phyloP scores from a whole-genome alignment of 129 eudicot genomes.

The Oenanthe sinensis region DNA sequence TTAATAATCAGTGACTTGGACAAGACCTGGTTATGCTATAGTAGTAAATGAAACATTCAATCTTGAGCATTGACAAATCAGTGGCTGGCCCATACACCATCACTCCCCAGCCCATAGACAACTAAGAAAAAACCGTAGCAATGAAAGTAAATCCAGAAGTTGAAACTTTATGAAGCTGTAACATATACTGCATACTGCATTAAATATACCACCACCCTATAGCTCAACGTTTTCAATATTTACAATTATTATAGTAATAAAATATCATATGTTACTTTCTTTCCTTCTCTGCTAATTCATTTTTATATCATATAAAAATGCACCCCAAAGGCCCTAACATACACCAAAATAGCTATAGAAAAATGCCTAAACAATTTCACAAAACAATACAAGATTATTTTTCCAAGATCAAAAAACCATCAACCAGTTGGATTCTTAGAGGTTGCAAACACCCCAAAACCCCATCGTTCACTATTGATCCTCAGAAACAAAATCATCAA shows the following conservation, averaged over 20 bases:
- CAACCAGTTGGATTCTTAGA: conserved; percentile 26
- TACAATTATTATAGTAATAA: conserved; percentile 3
- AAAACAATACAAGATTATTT: conserved; percentile 33
- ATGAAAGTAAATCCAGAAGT: not conserved
- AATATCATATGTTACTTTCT: not conserved
- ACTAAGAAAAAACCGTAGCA: too few relatives aligned
- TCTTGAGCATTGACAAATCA: not conserved
- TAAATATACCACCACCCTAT: not conserved
- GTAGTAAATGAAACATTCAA: too few relatives aligned
- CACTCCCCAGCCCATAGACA: not conserved
- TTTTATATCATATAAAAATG: not conserved
- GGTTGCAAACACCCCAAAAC: conserved; percentile 36
- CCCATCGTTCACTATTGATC: conserved; percentile 14
- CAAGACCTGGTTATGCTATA: too few relatives aligned
- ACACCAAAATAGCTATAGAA: not conserved
- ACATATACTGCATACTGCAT: not conserved
- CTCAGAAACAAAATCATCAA: not conserved
- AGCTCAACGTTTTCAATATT: conserved; percentile 1
- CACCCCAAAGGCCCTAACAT: too few relatives aligned
- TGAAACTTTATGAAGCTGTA: not conserved
- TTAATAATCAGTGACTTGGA: too few relatives aligned
- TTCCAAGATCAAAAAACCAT: conserved; percentile 29
- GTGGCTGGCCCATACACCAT: not conserved
- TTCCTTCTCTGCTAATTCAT: not conserved
- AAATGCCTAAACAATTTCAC: conserved; percentile 35